Percentiles rank a stretch among this genome's conserved stretches.
phyloP scores from a whole-genome alignment of 164 flowering plant genomes.

The Vitis labrusca region DNA sequence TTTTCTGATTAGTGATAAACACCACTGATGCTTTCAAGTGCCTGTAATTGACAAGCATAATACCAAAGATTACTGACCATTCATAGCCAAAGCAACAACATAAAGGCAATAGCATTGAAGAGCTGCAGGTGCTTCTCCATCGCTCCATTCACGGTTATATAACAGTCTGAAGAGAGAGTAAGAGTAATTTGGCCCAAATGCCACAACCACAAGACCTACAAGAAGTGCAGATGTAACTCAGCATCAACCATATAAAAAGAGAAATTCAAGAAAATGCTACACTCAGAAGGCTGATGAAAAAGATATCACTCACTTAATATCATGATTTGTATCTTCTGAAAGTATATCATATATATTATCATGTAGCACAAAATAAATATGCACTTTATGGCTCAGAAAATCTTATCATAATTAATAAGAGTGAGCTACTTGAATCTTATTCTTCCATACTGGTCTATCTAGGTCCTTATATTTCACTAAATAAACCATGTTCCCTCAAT shows the following conservation, averaged over 20 bases:
- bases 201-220: constrained; percentile 83
- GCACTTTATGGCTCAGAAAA: too few relatives aligned
- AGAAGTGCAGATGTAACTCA: background rate
- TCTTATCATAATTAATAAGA: too few relatives aligned
- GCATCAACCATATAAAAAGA: background rate
- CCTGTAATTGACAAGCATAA: background rate
- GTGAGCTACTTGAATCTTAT: too few relatives aligned
- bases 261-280: background rate
- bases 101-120: constrained; percentile 82
- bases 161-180: constrained; percentile 82
- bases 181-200: constrained; percentile 97
- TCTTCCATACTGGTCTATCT: too few relatives aligned
- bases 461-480: too few relatives aligned
- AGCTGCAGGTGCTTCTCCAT: constrained; percentile 88
- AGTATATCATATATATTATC: too few relatives aligned
- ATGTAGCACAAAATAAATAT: too few relatives aligned
- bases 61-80: constrained; percentile 56
- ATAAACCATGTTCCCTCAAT: too few relatives aligned
- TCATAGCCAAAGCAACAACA: constrained; percentile 85
- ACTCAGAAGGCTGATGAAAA: constrained; percentile 2
- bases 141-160: constrained; percentile 93
- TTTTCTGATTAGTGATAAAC: background rate
- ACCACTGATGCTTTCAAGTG: background rate
- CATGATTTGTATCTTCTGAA: too few relatives aligned
- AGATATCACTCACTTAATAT: too few relatives aligned